phyloP scores from a whole-genome alignment of 1,284 basidiomycete genomes.

The Porodaedalea pini region DNA sequence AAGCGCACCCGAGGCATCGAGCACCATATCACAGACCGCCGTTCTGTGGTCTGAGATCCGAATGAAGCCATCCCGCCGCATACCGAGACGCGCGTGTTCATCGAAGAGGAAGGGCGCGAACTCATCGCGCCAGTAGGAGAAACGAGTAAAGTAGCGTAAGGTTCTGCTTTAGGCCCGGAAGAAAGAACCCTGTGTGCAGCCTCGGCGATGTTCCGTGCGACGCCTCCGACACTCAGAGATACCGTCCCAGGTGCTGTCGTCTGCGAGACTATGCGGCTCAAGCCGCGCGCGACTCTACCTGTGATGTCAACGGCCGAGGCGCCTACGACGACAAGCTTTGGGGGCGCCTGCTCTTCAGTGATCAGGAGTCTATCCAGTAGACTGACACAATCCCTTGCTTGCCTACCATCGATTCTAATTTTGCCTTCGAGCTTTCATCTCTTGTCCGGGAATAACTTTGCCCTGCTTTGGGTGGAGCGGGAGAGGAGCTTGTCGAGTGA shows the following conservation, averaged over 20 bases:
- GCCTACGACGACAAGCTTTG: conserved; percentile 67
- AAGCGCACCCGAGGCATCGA: conserved; percentile 72
- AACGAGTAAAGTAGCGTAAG: conserved; percentile 46
- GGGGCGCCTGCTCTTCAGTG: conserved; percentile 26
- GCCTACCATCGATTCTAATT: not conserved
- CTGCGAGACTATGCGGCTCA: conserved; percentile 34
- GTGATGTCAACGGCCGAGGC: conserved; percentile 87
- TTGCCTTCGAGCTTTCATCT: not conserved
- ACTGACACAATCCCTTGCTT: not conserved
- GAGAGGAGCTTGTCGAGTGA: not conserved
- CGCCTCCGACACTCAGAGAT: conserved; percentile 79
- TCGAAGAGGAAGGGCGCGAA: conserved; percentile 63
- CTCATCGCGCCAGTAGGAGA: conserved; percentile 65
- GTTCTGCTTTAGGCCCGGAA: conserved; percentile 33
- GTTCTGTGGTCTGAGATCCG: conserved; percentile 42
- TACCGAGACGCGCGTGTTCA: conserved; percentile 58
- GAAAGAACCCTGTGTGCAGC: conserved; percentile 67
- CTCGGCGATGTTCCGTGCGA: conserved; percentile 92
- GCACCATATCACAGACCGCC: conserved; percentile 82
- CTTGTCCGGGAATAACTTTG: not conserved
- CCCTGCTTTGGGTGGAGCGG: not conserved
- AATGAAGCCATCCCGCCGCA: conserved; percentile 82
- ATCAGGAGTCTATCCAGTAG: not conserved
- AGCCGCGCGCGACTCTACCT: conserved; percentile 43
- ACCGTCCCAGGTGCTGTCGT: conserved; percentile 85